These are phyloP conservation scores for Candida freyschussii DNA, from an alignment of 1,139 yeast genomes.

Conservation along the genomic window DNA sequence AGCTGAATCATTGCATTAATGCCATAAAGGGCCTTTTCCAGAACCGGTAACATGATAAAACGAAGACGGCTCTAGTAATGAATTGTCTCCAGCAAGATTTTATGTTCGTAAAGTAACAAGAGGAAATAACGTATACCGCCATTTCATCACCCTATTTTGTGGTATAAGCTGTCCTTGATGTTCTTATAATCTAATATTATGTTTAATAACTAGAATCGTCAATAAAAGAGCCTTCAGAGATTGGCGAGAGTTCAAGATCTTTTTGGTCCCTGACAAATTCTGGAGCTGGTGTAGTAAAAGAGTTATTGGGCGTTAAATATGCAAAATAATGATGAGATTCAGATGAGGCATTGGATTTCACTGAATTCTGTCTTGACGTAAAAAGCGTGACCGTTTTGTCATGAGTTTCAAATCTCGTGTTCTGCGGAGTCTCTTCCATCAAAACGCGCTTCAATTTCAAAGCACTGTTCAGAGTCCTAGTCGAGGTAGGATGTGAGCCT, in stretches of 20 bases:
- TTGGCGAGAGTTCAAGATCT: conserved; percentile 23
- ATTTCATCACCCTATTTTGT: too few relatives aligned
- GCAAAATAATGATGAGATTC: conserved; percentile 6
- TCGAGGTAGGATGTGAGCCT: conserved; percentile 2
- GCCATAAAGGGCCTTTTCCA: too few relatives aligned
- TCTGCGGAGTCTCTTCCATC: conserved; percentile 27
- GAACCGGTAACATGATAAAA: too few relatives aligned
- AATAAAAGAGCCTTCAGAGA: conserved; percentile 22
- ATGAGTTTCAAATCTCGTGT: conserved; percentile 46
- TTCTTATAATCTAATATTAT: too few relatives aligned
- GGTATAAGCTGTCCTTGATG: too few relatives aligned
- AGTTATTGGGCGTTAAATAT: conserved; percentile 21
- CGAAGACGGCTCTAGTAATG: too few relatives aligned
- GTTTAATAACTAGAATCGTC: conserved; percentile 17
- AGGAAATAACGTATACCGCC: too few relatives aligned
- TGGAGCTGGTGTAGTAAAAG: conserved; percentile 22
- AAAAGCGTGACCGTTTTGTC: conserved; percentile 58
- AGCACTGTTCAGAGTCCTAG: conserved; percentile 22
- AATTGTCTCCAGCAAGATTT: too few relatives aligned
- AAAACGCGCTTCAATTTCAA: conserved; percentile 21
- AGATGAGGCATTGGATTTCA: conserved; percentile 4
- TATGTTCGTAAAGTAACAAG: too few relatives aligned
- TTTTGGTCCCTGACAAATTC: conserved; percentile 12
- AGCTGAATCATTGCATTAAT: too few relatives aligned
- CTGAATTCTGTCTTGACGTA: conserved; percentile 22